Evolutionary conservation across 345 rosid genomes (phyloP).

Genomic region (Aurinia saxatilis): DNA sequence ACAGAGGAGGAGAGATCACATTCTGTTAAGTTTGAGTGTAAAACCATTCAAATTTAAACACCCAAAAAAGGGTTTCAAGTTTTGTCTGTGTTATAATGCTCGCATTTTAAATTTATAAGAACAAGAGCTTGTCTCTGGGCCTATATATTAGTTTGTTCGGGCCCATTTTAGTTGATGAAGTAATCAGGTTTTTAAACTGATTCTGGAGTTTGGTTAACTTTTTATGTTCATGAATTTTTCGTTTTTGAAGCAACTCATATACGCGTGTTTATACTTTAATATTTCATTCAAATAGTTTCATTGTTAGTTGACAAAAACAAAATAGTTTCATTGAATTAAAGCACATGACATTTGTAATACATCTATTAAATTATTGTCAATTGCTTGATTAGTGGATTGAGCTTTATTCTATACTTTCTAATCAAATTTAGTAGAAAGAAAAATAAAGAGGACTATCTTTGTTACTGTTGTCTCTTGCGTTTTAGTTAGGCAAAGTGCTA

Average conservation of each 20-base stretch:
- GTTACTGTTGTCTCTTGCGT: slow-evolving; percentile 24
- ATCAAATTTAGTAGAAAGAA: slow-evolving; percentile 17
- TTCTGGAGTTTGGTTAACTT: background rate
- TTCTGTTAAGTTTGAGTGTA: slow-evolving; percentile 65
- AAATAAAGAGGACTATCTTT: slow-evolving; percentile 13
- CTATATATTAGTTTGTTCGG: background rate
- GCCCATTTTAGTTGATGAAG: background rate
- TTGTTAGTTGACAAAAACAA: slow-evolving; percentile 4
- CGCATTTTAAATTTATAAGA: slow-evolving; percentile 5
- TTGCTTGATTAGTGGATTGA: slow-evolving; percentile 2
- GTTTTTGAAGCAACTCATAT: background rate
- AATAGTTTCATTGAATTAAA: background rate
- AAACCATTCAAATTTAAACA: background rate
- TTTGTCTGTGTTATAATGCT: slow-evolving; percentile 11
- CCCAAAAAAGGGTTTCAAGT: slow-evolving; percentile 14
- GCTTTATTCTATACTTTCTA: slow-evolving; percentile 18
- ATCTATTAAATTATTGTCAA: background rate
- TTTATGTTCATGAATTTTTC: background rate
- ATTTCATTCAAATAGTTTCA: too few species aligned
- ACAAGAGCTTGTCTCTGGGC: background rate
- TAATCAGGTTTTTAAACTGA: background rate
- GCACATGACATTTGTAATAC: background rate
- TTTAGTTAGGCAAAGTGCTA: slow-evolving; percentile 20
- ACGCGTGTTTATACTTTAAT: too few species aligned
- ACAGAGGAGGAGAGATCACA: slow-evolving; percentile 94